These are phyloP conservation scores for Flaveria trinervia DNA, from an alignment of 129 eudicot genomes.

Conservation along the genomic window DNA sequence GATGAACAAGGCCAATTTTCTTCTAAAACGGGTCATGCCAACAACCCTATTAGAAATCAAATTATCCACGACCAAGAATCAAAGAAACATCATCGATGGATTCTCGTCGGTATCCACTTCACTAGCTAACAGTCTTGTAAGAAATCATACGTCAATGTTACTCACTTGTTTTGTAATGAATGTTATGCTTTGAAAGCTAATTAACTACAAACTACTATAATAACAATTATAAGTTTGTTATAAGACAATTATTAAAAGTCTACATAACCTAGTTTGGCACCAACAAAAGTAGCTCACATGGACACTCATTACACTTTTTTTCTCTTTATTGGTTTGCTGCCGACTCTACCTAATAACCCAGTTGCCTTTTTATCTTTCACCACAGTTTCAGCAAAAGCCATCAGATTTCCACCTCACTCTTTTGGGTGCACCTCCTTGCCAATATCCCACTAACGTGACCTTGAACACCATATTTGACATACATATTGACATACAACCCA, in stretches of 20 bases:
- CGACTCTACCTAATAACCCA: conserved; percentile 25
- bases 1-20: too few species aligned
- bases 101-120: too few species aligned
- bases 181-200: too few species aligned
- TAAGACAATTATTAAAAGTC: neutral
- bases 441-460: conserved; percentile 9
- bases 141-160: too few species aligned
- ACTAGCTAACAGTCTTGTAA: too few species aligned
- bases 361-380: conserved; percentile 19
- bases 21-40: too few species aligned
- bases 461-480: neutral
- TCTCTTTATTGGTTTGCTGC: conserved; percentile 3
- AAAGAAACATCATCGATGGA: too few species aligned
- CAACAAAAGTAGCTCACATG: conserved; percentile 3
- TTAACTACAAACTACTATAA: too few species aligned
- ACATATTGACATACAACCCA: conserved; percentile 7
- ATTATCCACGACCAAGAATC: too few species aligned
- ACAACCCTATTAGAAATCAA: too few species aligned
- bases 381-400: conserved; percentile 10
- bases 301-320: neutral
- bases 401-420: conserved; percentile 12
- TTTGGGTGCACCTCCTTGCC: conserved; percentile 20
- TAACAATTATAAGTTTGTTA: too few species aligned
- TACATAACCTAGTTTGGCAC: neutral
- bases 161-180: too few species aligned